Conservation (phyloP, 345 rosid genomes). For the Noccaea bulbosa region DNA sequence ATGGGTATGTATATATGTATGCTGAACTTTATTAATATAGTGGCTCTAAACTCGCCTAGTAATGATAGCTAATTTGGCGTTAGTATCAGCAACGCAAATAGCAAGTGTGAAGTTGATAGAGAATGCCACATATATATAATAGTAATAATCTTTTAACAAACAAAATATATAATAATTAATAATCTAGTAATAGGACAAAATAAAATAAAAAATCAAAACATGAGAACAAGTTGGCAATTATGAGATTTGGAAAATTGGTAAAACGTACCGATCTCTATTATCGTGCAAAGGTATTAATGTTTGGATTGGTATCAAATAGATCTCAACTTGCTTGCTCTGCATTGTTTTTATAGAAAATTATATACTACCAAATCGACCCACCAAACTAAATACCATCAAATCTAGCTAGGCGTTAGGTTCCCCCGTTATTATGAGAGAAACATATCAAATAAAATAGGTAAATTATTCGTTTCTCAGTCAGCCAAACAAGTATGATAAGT, state of each 20-base stretch:
- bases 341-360: not conserved
- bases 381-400: conserved; percentile 39
- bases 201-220: conserved; percentile 5
- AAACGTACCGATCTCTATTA: conserved; percentile 38
- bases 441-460: not conserved
- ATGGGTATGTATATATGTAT: not conserved
- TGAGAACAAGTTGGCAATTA: conserved; percentile 36
- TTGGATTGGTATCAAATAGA: conserved; percentile 36
- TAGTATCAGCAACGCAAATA: not conserved
- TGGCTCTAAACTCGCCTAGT: not conserved
- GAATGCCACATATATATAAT: not conserved
- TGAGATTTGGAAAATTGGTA: conserved; percentile 34
- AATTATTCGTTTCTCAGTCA: not conserved
- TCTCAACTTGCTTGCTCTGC: conserved; percentile 42
- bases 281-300: conserved; percentile 40
- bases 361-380: conserved; percentile 35
- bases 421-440: not conserved
- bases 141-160: no score
- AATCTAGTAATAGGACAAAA: not conserved
- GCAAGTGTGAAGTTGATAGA: not conserved
- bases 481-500: not conserved
- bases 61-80: not conserved
- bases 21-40: not conserved
- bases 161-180: no score
- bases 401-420: conserved; percentile 35